A percentile compares a stretch with the other conserved stretches of the same genome.
These are phyloP conservation scores for Tuber microsphaerosporum DNA, from an alignment of 495 filamentous ascomycete species.

Conservation along the genomic window DNA sequence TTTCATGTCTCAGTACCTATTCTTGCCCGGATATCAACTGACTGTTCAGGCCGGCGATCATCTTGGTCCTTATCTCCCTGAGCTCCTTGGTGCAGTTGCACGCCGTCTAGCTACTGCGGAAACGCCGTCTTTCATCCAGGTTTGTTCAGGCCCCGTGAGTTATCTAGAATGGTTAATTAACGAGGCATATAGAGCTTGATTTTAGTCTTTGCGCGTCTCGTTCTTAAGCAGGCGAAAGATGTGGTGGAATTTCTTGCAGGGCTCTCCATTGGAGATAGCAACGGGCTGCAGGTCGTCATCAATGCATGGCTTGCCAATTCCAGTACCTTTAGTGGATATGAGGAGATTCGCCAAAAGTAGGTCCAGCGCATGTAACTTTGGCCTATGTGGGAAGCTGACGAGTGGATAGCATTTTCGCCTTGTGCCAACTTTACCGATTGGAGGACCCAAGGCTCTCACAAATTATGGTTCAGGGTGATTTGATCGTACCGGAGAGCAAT, in stretches of 20 bases:
- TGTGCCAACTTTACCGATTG: conserved; percentile 79
- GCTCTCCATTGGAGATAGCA: conserved; percentile 65
- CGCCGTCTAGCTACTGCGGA: conserved; percentile 70
- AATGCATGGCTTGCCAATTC: conserved; percentile 96
- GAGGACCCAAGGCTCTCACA: conserved; percentile 72
- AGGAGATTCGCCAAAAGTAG: conserved; percentile 91
- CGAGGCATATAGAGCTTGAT: conserved; percentile 60
- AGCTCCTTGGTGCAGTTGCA: conserved; percentile 89
- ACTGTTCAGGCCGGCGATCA: conserved; percentile 51
- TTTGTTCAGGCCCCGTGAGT: conserved; percentile 4
- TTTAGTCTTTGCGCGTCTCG: conserved; percentile 86
- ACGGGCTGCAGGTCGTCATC: conserved; percentile 77
- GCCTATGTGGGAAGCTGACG: background rate
- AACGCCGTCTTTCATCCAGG: conserved; percentile 74
- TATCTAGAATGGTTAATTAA: background rate
- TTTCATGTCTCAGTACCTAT: conserved; percentile 25
- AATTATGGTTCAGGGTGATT: conserved; percentile 81
- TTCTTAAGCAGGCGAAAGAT: conserved; percentile 73
- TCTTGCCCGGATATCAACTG: background rate
- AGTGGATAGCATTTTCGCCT: conserved; percentile 64
- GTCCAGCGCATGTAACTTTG: conserved; percentile 27
- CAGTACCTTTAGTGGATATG: conserved; percentile 89
- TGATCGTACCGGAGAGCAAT: conserved; percentile 70
- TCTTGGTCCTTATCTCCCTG: conserved; percentile 78
- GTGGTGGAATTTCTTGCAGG: conserved; percentile 85